Conservation (phyloP, 1,139 yeast genomes). For the Candida sp. region DNA sequence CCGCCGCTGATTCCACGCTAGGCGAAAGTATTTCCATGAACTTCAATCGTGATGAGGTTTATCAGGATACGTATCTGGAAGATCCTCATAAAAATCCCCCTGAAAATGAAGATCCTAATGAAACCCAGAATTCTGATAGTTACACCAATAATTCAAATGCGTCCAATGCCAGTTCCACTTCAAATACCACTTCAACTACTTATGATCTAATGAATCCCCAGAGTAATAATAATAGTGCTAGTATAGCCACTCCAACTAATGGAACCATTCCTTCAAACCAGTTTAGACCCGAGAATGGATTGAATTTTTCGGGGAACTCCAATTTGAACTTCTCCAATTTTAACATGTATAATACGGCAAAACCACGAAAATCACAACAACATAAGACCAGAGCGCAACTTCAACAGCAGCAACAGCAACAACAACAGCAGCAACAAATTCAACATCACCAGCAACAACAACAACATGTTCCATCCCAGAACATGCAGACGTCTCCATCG, state of each 20-base stretch:
- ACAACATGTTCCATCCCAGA: constrained; percentile 3
- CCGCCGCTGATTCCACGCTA: neutral
- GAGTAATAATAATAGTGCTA: constrained; percentile 5
- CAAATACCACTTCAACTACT: constrained; percentile 10
- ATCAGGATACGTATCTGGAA: neutral
- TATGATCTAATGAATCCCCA: constrained; percentile 25
- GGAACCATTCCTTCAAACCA: constrained; percentile 15
- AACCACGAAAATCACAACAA: constrained; percentile 8
- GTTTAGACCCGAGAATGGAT: constrained; percentile 29
- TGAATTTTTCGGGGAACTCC: constrained; percentile 18
- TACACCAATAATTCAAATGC: constrained; percentile 8
- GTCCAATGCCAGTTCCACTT: constrained; percentile 6
- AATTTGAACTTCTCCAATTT: constrained; percentile 5
- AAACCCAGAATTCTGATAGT: constrained; percentile 12
- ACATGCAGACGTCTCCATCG: constrained; percentile 6
- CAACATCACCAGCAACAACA: constrained; percentile 3
- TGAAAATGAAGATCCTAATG: constrained; percentile 7
- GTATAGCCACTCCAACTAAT: constrained; percentile 6
- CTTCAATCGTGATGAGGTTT: constrained; percentile 1
- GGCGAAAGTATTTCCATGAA: neutral
- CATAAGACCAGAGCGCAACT: constrained; percentile 8
- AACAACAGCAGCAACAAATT: constrained; percentile 2
- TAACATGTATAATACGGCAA: constrained; percentile 3
- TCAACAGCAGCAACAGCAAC: constrained; percentile 5
- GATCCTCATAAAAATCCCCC: neutral